phyloP scores from a whole-genome alignment of 228 moss, liverwort and hornwort genomes.

The Sphagnum fallax region DNA sequence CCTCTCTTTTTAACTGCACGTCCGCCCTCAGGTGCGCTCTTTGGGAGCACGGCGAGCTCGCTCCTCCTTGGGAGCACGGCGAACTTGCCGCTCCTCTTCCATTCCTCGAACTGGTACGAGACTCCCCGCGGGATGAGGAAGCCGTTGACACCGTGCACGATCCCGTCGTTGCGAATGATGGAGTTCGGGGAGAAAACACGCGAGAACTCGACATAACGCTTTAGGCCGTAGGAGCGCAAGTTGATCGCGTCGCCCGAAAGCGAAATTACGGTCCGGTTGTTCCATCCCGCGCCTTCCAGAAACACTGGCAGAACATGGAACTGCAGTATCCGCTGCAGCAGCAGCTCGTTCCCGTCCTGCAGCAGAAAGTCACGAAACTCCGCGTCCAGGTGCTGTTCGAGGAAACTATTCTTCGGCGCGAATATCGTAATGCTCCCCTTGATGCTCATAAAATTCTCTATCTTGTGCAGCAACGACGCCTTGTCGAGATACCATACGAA shows the following conservation, averaged over 20 bases:
- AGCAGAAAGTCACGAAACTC: slow-evolving; percentile 60
- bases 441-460: slow-evolving; percentile 59
- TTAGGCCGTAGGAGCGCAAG: slow-evolving; percentile 38
- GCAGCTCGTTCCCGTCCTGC: slow-evolving; percentile 51
- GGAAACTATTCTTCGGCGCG: slow-evolving; percentile 52
- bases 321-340: slow-evolving; percentile 49
- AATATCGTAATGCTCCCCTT: slow-evolving; percentile 55
- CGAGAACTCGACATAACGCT: slow-evolving; percentile 40
- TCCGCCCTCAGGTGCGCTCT: slow-evolving; percentile 10
- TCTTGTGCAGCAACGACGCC: slow-evolving; percentile 74
- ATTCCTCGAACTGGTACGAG: slow-evolving; percentile 32
- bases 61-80: slow-evolving; percentile 7
- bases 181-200: slow-evolving; percentile 71
- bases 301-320: slow-evolving; percentile 56
- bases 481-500: slow-evolving; percentile 71
- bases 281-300: slow-evolving; percentile 49
- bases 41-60: too few species aligned
- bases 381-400: slow-evolving; percentile 42
- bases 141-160: slow-evolving; percentile 78
- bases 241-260: slow-evolving; percentile 30
- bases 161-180: slow-evolving; percentile 68
- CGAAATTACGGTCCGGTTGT: slow-evolving; percentile 28
- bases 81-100: slow-evolving; percentile 17
- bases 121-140: slow-evolving; percentile 57
- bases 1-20: background rate